phyloP scores from a whole-genome alignment of 441 rosid genomes.

The Populus hybrid region DNA sequence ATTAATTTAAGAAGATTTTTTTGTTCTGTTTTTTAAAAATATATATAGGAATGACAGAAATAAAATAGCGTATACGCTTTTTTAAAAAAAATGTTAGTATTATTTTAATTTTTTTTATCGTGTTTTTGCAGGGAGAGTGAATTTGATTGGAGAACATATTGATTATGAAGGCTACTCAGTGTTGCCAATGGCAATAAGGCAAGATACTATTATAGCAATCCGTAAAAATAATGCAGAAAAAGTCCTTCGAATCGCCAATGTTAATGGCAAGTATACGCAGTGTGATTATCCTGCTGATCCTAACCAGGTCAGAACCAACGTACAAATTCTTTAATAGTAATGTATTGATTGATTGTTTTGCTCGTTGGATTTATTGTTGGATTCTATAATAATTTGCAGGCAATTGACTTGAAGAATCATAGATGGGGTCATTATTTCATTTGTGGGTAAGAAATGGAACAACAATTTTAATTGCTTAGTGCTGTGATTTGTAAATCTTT shows the following conservation, averaged over 20 bases:
- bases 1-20: neutral
- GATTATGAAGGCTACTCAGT: slow-evolving; percentile 99
- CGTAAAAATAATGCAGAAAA: slow-evolving; percentile 49
- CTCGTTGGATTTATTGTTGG: neutral
- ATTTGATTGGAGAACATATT: slow-evolving; percentile 95
- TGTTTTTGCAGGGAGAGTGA: slow-evolving; percentile 31
- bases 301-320: slow-evolving; percentile 47
- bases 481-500: too few species aligned
- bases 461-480: neutral
- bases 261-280: slow-evolving; percentile 58
- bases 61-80: too few species aligned
- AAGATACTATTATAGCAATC: slow-evolving; percentile 81
- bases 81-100: neutral
- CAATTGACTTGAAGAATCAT: slow-evolving; percentile 80
- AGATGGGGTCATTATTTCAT: slow-evolving; percentile 96
- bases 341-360: neutral
- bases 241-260: slow-evolving; percentile 67
- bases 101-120: neutral
- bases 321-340: neutral
- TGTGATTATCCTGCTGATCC: slow-evolving; percentile 87
- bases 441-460: slow-evolving; percentile 61
- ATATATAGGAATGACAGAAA: too few species aligned
- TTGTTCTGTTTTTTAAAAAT: neutral
- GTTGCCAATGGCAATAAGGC: slow-evolving; percentile 95
- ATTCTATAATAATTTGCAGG: slow-evolving; percentile 40